A percentile compares a stretch with the other conserved stretches of the same genome.
These are phyloP conservation scores for Zopfochytrium polystomum DNA, from an alignment of 371 early-diverging fungal genomes.

Conservation along the genomic window DNA sequence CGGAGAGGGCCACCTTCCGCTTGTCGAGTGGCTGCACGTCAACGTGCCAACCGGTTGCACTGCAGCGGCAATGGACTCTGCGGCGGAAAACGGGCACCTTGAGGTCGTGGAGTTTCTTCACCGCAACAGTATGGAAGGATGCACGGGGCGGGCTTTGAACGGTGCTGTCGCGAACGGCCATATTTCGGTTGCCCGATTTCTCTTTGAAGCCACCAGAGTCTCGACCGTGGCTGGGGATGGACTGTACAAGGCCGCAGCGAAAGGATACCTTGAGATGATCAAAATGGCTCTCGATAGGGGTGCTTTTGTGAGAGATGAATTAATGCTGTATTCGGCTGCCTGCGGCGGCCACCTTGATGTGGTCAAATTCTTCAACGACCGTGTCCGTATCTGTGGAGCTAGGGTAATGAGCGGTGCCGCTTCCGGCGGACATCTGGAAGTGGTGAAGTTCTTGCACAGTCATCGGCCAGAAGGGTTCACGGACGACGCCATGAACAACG, in stretches of 20 bases:
- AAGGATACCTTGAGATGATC: no score
- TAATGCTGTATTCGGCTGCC: no score
- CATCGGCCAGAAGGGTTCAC: constrained; percentile 25
- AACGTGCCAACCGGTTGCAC: constrained; percentile 18
- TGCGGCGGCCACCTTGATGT: no score
- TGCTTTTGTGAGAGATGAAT: no score
- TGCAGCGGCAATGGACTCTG: constrained; percentile 9
- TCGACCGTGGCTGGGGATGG: no score
- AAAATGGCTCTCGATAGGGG: no score
- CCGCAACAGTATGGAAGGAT: constrained; percentile 23
- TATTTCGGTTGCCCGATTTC: constrained; percentile 12
- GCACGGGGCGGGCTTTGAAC: constrained; percentile 20
- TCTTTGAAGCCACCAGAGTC: no score
- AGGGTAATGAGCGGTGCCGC: constrained; percentile 24
- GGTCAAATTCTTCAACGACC: no score
- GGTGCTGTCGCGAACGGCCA: constrained; percentile 25
- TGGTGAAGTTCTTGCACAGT: constrained; percentile 21
- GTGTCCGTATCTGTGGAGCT: no score
- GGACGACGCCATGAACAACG: constrained; percentile 13
- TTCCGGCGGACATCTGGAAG: constrained; percentile 16
- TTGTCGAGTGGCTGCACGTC: constrained; percentile 18
- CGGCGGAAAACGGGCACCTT: constrained; percentile 20
- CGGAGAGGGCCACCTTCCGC: constrained; percentile 19
- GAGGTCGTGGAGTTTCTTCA: constrained; percentile 26
- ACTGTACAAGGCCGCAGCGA: no score